Base-by-base conservation (phyloP, 495 filamentous ascomycete species). In the Daldinia bambusicola region DNA sequence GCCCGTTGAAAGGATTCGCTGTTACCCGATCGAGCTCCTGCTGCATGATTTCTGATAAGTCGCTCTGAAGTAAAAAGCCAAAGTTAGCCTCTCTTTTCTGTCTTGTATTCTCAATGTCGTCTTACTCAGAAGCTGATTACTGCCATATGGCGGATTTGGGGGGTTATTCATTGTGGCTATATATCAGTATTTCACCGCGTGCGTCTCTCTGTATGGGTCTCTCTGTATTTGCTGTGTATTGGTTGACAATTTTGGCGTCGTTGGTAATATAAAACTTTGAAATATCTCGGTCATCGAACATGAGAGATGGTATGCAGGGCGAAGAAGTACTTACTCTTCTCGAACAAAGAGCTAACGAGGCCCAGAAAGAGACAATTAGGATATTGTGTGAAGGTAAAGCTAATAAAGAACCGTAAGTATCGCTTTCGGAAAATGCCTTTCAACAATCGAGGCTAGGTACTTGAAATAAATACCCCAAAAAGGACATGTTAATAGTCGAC, bases 401-500 rank as follows among this genome's bases (percentile, higher is more conserved):
- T 9, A 7, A 53, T 53, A 53, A 53, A 53, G 50, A 32, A 32
- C 26, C 26, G 1, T 26, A 26, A 26, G 7, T 13, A 36, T 22
- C 26, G 32, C 26, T 62, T 51, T 16, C 51, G 51, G 61, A 38
- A 40, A 26, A 16, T 57, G 9, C 34, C 55, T 53, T 53, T 53
- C 50, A 53, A 53, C 5, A 1, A 14, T 14, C 2, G 8, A 53
- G 14, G 7, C 1, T 53, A 52, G 2, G 5, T 43, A 7, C 9
- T 16, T 53, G 26, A 6, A 13, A 10, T 3, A 1, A 41, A 41
- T n/a, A 22, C 6, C 34, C 34, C 1, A 5, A 36, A 36, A 36
- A 36, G 3, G 26, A 26, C 26, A 1, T 26, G 26, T 1, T 45
- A 18, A 16, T 8, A 45, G 16, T 12, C 18, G 43, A 48, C 20